Percentiles rank a stretch among this genome's conserved stretches.
Conservation (phyloP, 2,329 filamentous ascomycete genomes). For the Pseudopyricularia javanii region DNA sequence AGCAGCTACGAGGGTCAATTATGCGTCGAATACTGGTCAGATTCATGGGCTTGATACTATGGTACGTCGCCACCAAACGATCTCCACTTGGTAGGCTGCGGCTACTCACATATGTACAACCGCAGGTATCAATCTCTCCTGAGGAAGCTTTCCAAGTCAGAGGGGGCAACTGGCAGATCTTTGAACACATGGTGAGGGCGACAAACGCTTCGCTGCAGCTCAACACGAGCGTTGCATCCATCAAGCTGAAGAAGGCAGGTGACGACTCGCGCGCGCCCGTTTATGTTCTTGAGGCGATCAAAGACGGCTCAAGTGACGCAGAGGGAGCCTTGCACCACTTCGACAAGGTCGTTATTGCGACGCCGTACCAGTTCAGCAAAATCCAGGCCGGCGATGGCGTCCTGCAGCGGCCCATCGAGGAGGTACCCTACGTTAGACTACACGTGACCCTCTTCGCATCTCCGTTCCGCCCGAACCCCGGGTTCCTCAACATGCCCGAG, state of each 20-base stretch:
- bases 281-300: conserved; percentile 31
- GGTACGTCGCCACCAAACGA: conserved; percentile 23
- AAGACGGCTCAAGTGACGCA: not conserved
- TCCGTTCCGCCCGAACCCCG: conserved; percentile 55
- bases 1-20: conserved; percentile 85
- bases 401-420: conserved; percentile 57
- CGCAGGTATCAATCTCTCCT: conserved; percentile 69
- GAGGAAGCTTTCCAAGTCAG: conserved; percentile 68
- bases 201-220: conserved; percentile 49
- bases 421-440: conserved; percentile 74
- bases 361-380: conserved; percentile 68
- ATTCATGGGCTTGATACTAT: conserved; percentile 87
- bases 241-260: conserved; percentile 30
- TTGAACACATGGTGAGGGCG: conserved; percentile 62
- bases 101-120: not conserved
- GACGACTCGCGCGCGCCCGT: conserved; percentile 17
- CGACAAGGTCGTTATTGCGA: conserved; percentile 72
- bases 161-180: conserved; percentile 92
- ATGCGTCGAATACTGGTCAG: conserved; percentile 73
- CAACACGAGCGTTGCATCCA: conserved; percentile 54
- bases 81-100: not conserved
- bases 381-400: conserved; percentile 54
- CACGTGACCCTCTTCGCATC: conserved; percentile 87
- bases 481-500: conserved; percentile 56
- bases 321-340: conserved; percentile 30